phyloP scores from a whole-genome alignment of 1,284 basidiomycete species.

The Trichosporon sp. region DNA sequence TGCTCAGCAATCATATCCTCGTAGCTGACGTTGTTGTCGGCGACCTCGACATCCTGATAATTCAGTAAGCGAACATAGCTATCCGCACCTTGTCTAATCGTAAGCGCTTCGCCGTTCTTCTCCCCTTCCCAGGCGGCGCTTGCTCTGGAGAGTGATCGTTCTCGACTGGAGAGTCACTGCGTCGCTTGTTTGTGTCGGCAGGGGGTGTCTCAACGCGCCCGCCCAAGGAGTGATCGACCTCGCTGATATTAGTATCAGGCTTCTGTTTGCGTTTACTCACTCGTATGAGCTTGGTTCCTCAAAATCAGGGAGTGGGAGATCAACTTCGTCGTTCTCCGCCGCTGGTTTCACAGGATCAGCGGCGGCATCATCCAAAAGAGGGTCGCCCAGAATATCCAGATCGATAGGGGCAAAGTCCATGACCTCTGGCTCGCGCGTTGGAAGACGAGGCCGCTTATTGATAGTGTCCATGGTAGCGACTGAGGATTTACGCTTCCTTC shows the following conservation, averaged over 20 bases:
- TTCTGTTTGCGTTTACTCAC: not conserved
- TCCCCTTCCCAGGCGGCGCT: slow-evolving; percentile 8
- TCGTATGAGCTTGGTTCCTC: not conserved
- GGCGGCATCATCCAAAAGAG: not conserved
- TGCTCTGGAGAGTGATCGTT: not conserved
- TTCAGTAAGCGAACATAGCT: not conserved
- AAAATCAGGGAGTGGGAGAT: not conserved
- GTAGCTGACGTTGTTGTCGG: slow-evolving; percentile 18
- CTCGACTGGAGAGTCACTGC: not conserved
- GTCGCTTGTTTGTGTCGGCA: not conserved
- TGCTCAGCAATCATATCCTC: slow-evolving; percentile 18
- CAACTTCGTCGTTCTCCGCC: not conserved
- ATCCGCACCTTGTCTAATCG: slow-evolving; percentile 20
- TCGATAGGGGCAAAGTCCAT: not conserved
- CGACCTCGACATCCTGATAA: not conserved
- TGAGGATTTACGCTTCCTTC: not conserved
- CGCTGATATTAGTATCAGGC: not conserved
- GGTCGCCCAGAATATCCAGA: not conserved
- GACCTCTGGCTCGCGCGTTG: not conserved
- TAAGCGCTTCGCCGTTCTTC: slow-evolving; percentile 17
- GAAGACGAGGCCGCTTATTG: not conserved
- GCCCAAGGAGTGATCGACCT: not conserved
- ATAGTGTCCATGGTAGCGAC: not conserved
- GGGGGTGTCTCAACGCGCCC: not conserved
- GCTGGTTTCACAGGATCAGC: not conserved